A percentile compares a stretch with the other conserved stretches of the same genome.
phyloP scores from a whole-genome alignment of 2,329 filamentous ascomycete species.

The Amauroascus verrucosus region DNA sequence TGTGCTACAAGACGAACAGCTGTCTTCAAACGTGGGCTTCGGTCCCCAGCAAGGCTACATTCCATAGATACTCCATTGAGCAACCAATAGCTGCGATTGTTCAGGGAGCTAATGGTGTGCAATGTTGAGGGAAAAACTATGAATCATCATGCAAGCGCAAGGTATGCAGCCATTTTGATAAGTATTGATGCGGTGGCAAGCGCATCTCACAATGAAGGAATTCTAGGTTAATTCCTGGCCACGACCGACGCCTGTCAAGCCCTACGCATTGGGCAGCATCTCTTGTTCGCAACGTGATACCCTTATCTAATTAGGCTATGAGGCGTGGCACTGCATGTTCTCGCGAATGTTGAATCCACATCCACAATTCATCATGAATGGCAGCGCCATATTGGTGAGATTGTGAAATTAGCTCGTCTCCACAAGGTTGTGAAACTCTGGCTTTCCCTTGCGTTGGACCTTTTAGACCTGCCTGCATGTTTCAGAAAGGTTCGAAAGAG shows the following conservation, averaged over 20 bases:
- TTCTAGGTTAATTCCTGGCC: background rate
- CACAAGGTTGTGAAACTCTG: background rate
- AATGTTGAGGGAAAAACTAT: background rate
- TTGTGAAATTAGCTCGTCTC: background rate
- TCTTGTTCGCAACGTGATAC: background rate
- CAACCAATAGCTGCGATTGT: background rate
- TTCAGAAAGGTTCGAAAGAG: background rate
- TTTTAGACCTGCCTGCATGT: background rate
- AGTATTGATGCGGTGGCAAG: background rate
- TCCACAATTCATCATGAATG: background rate
- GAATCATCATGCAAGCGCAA: background rate
- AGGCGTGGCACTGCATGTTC: background rate
- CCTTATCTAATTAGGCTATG: background rate
- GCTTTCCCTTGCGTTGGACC: background rate
- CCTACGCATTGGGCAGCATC: slow-evolving; percentile 3
- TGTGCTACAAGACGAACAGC: background rate
- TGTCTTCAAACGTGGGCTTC: background rate
- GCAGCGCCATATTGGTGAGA: background rate
- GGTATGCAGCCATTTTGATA: background rate
- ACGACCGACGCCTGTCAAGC: background rate
- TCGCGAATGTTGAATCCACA: background rate
- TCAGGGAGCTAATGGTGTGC: background rate
- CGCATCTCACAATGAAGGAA: background rate
- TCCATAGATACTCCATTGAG: background rate
- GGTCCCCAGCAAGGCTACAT: background rate